Evolutionary conservation across 202 grass and related monocot genomes (phyloP), one percentile per base, ranked within the genome.

Genomic region (Bolboschoenoplectus hybrid): DNA sequence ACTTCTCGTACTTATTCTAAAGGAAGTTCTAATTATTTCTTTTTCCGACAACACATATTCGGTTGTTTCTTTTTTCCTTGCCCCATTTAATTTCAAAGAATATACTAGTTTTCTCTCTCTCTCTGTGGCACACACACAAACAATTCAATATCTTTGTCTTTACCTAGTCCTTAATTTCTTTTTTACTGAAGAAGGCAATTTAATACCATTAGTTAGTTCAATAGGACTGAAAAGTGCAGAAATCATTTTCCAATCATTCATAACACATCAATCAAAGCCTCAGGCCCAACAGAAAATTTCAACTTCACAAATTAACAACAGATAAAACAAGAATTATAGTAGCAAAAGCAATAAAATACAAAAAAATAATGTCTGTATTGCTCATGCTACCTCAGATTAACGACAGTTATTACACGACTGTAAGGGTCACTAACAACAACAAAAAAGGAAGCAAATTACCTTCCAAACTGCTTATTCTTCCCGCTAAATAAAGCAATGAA

Each of bases 401-500:
- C 1, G 0, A 74, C 38, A 74, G 46, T 50, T 34, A 51, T 32
- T 49, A 74, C 19, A 16, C 2, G 11, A 71, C 67, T 2, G 26
- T 36, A 53, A 58, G 74, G 50, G 52, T 79, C 52, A 9, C 3
- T 41, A 40, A 13, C n/a, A 74, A 51, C 39, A 51, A 49, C 45
- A 74, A 79, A 38, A 52, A 7, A 79, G 40, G 2, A 74, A 49
- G 2, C 8, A 73, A 55, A 55, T 74, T 74, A 50, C 74, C 51
- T 40, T 2, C 57, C 19, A 79, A 39, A 17, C 49, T 40, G 35
- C 51, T 78, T 78, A 13, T 60, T n/a, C 35, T 80, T 43, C 35
- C 19, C n/a, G 74, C 52, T 57, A 79, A 58, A 55, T 79, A 79
- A 79, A 58, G 34, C 51, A 79, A 19, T 79, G 34, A 80, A 60